Conservation (phyloP, 352 stramenopile species). For the Pythium volutum region DNA sequence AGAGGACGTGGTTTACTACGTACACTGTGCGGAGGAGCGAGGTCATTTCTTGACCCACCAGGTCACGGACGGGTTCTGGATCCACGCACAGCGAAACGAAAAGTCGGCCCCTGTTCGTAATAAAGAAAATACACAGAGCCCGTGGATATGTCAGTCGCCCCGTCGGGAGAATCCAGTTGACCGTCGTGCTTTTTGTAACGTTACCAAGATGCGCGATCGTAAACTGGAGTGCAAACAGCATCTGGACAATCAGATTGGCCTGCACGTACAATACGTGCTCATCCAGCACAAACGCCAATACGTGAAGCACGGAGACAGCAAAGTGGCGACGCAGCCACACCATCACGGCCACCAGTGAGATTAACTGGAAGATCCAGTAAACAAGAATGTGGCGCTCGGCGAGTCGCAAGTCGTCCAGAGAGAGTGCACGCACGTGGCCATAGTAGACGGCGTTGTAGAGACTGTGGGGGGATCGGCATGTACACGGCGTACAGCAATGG, state of each 20-base stretch:
- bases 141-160: too few relatives aligned
- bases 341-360: constrained; percentile 23
- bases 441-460: constrained; percentile 35
- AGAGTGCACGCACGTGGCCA: neutral
- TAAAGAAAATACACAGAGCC: neutral
- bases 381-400: constrained; percentile 12
- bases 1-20: too few relatives aligned
- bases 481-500: constrained; percentile 28
- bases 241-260: constrained; percentile 21
- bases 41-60: constrained; percentile 15
- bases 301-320: constrained; percentile 8
- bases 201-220: constrained; percentile 21
- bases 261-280: constrained; percentile 26
- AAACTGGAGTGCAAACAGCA: constrained; percentile 28
- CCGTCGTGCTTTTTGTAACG: too few relatives aligned
- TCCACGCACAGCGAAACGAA: constrained; percentile 24
- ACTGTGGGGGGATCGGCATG: constrained; percentile 22
- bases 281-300: constrained; percentile 31
- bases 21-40: too few relatives aligned
- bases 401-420: neutral
- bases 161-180: too few relatives aligned
- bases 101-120: constrained; percentile 22
- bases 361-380: constrained; percentile 23
- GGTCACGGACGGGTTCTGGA: constrained; percentile 4
- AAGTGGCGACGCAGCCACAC: constrained; percentile 18